Evolutionary conservation across 164 flowering plant species (phyloP).

Genomic region (Chimonanthus praecox): DNA sequence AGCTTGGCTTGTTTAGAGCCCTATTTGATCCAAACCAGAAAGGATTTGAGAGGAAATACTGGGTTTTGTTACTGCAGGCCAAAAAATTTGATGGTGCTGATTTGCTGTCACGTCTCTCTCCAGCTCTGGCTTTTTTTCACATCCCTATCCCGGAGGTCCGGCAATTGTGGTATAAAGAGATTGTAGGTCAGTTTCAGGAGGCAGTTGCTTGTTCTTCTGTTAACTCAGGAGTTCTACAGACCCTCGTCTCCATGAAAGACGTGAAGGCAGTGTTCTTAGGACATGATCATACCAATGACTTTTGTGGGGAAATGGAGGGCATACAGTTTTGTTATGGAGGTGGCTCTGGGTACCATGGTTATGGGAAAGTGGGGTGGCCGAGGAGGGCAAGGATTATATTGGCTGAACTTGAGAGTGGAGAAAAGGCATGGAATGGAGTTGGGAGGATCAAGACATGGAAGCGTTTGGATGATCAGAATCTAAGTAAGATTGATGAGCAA

Average conservation of each 20-base stretch:
- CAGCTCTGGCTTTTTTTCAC: slow-evolving; percentile 73
- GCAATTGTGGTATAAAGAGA: slow-evolving; percentile 33
- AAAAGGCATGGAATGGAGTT: slow-evolving; percentile 50
- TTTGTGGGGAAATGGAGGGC: slow-evolving; percentile 70
- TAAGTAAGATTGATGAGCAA: slow-evolving; percentile 70
- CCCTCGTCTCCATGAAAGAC: slow-evolving; percentile 53
- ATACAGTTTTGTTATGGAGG: slow-evolving; percentile 93
- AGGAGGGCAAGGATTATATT: slow-evolving; percentile 70
- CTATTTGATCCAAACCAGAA: slow-evolving; percentile 12
- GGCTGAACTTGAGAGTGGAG: slow-evolving; percentile 50
- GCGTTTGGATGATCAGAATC: slow-evolving; percentile 59
- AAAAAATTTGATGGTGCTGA: slow-evolving; percentile 8
- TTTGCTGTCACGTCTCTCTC: slow-evolving; percentile 10
- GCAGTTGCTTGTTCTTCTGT: slow-evolving; percentile 63
- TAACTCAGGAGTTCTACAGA: slow-evolving; percentile 66
- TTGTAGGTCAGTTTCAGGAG: slow-evolving; percentile 64
- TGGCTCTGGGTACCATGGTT: slow-evolving; percentile 87
- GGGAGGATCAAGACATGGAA: slow-evolving; percentile 80
- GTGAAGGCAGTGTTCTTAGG: slow-evolving; percentile 85
- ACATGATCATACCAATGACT: slow-evolving; percentile 86
- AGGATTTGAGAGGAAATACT: slow-evolving; percentile 6
- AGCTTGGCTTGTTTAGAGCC: no score
- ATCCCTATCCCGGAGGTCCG: slow-evolving; percentile 88
- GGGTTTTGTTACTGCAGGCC: slow-evolving; percentile 39
- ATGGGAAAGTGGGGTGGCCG: slow-evolving; percentile 70